Base-by-base conservation (phyloP, 192 early-diverging fungal species). In the Coemansia biformis region DNA sequence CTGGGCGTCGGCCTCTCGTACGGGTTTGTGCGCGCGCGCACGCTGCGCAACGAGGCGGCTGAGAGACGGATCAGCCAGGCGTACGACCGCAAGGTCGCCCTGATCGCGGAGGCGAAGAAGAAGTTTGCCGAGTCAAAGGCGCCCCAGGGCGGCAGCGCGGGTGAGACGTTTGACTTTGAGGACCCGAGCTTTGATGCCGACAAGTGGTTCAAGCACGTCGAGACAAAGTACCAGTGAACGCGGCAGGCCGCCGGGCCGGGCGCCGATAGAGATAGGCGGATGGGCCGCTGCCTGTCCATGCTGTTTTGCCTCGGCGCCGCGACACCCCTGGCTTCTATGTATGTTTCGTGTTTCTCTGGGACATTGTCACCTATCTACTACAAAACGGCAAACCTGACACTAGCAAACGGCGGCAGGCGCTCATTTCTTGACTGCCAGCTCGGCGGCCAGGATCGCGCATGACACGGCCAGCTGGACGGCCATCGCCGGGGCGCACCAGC, bases 81-180 rank as follows among this genome's bases (percentile, higher is more conserved):
- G 31, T 67, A 75, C 34, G 59, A 44, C 4, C 71, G 51, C 64
- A 66, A 75, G 59, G 55, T 75, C 21, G 55, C 63, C 1, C 42
- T 75, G 54, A 75, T 75, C 32, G 64, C 62, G 45, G 71, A 75
- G 44, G 71, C 71, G 34, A 75, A 67, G 56, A 67, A 45, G 46
- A 62, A 75, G 56, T 75, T 46, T 35, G 64, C 71, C 13, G 71
- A 60, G 38, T 31, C 47, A 26, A 61, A 65, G 56, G 44, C 69
- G 14, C 40, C 42, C 14, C 37, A 47, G 41, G 43, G 52, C 43
- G 54, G 54, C 12, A 31, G 38, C 17, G 16, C 9, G 18, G 31
- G 29, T 28, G 40, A 43, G 29, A 39, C 29, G 32, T 71, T 71
- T 24, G 62, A 71, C 60, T 68, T 68, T 57, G 53, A 57, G 17